A percentile compares a stretch with the other conserved stretches of the same genome.
Evolutionary conservation across 495 filamentous ascomycete species (phyloP).

Genomic region (Collariella sp.): DNA sequence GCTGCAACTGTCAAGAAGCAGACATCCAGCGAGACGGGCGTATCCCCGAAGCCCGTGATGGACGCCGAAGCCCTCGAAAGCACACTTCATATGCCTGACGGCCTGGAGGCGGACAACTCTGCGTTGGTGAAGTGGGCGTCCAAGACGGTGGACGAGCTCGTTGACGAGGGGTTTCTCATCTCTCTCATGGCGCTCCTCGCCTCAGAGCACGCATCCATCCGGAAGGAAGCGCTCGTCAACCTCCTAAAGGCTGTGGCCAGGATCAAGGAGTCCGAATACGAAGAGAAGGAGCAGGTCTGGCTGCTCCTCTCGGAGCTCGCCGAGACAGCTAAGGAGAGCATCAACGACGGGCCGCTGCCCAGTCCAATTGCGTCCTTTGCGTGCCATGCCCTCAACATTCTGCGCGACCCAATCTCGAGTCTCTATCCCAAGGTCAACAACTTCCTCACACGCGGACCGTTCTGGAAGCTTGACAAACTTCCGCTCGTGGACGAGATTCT

Average conservation of each 20-base stretch:
- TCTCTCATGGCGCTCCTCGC: conserved; percentile 66
- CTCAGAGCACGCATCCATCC: conserved; percentile 62
- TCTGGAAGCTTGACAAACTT: conserved; percentile 64
- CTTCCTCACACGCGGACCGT: conserved; percentile 67
- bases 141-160: conserved; percentile 62
- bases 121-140: conserved; percentile 58
- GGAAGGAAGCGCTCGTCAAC: conserved; percentile 64
- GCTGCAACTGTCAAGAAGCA: neutral
- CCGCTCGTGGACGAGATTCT: conserved; percentile 70
- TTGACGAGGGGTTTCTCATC: conserved; percentile 61
- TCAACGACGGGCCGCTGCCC: conserved; percentile 54
- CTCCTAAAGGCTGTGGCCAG: conserved; percentile 56
- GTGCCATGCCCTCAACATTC: conserved; percentile 54
- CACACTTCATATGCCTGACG: conserved; percentile 27
- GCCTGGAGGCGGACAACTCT: conserved; percentile 45
- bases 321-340: conserved; percentile 53
- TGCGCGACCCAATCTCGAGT: conserved; percentile 68
- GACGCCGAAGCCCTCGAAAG: conserved; percentile 23
- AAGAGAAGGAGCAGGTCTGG: conserved; percentile 66
- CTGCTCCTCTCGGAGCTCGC: conserved; percentile 68
- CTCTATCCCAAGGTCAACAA: conserved; percentile 82
- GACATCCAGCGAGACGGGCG: neutral
- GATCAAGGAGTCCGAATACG: conserved; percentile 60
- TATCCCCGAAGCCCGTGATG: neutral
- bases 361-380: conserved; percentile 68